Base-by-base conservation (phyloP, 2,329 filamentous ascomycete species). In the Xylaria sp. region DNA sequence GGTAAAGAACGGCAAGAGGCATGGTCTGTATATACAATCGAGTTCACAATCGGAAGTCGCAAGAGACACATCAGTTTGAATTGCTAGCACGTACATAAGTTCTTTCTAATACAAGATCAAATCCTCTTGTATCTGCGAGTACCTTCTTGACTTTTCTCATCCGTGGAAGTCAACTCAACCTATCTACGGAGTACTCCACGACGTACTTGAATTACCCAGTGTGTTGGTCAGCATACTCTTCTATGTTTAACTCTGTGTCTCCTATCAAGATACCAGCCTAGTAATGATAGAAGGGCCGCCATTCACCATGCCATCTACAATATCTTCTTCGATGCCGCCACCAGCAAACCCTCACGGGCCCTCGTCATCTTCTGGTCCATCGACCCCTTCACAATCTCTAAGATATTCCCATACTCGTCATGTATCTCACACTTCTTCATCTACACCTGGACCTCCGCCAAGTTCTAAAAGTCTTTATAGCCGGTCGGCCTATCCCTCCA, bases 401-500 rank as follows among this genome's bases (percentile, higher is more conserved):
- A 38, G 19, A 34, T 40, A 45, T 17, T 54, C 54, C 39, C 48
- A 51, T 8, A 45, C 41, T 16, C 26, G 54, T 39, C 52, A 52
- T n/a, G 42, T 47, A 47, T 55, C 51, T 50, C 58, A 52, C 16
- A 56, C 62, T 38, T 48, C 54, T 37, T 61, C 61, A 43, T 61
- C 63, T 29, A 65, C 62, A 13, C 53, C 59, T 40, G 53, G 61
- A 48, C 54, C 57, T 22, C 54, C 41, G 18, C 22, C 46, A 45
- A 63, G 66, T 45, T 59, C 59, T 4, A 54, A 39, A 29, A 64
- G 65, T 24, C 62, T 63, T 45, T 52, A 57, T 16, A 68, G 66
- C 19, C 64, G 63, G 19, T 67, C 66, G 9, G 63, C 62, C 41
- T 69, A 69, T 39, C 59, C 61, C 39, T 58, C 63, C 17, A n/a